These are phyloP conservation scores for Heimioporus punctisporus DNA, from an alignment of 1,284 basidiomycete species.

Conservation along the genomic window DNA sequence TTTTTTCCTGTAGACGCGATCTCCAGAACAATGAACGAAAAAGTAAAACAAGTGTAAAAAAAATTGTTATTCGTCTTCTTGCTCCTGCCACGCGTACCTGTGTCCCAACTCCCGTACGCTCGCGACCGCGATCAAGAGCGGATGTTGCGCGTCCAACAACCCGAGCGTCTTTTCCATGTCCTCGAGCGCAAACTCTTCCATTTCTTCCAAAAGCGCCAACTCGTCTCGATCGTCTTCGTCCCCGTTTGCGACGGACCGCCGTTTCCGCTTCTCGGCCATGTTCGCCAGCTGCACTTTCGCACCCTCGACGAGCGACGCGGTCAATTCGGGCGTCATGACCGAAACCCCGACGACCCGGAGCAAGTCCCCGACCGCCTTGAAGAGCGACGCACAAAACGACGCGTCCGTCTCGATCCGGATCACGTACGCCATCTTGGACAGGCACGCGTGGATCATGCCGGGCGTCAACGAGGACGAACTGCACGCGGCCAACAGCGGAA, in stretches of 20 bases:
- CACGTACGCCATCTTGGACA: constrained; percentile 67
- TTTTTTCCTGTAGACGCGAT: too few relatives aligned
- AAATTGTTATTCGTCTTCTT: constrained; percentile 35
- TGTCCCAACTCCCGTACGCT: constrained; percentile 68
- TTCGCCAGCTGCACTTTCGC: constrained; percentile 68
- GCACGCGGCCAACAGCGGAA: constrained; percentile 73
- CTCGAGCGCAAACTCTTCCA: constrained; percentile 72
- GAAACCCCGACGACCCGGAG: constrained; percentile 59
- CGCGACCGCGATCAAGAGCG: constrained; percentile 65
- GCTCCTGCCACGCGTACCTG: constrained; percentile 51
- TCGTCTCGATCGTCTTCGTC: constrained; percentile 43
- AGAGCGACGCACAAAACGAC: constrained; percentile 76
- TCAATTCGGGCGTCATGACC: constrained; percentile 53
- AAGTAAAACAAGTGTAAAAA: too few relatives aligned
- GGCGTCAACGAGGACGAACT: constrained; percentile 71
- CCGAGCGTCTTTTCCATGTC: constrained; percentile 69
- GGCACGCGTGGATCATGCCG: constrained; percentile 72
- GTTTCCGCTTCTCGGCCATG: constrained; percentile 66
- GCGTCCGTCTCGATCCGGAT: constrained; percentile 70
- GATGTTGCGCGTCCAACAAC: constrained; percentile 57
- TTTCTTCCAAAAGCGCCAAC: constrained; percentile 50
- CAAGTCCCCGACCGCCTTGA: constrained; percentile 74
- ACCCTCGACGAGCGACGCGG: constrained; percentile 59
- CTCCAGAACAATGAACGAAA: too few relatives aligned
- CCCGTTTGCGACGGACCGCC: constrained; percentile 27